Percentiles rank a stretch among this genome's conserved stretches.
Conservation (phyloP, 1,139 yeast species). For the Hemisphaericaspora xylanilytica region DNA sequence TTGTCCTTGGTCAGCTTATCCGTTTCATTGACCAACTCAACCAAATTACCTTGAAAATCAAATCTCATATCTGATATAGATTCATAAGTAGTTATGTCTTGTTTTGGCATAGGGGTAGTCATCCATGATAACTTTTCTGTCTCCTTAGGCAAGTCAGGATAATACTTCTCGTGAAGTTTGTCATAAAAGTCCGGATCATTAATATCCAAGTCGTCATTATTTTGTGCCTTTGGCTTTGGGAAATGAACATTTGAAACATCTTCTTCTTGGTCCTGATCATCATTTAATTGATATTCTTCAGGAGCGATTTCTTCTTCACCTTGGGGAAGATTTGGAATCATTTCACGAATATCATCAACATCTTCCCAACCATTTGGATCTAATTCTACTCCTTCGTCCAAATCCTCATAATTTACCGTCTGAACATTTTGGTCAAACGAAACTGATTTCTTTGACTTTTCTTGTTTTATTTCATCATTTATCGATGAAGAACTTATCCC, state of each 20-base stretch:
- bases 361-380: conserved; percentile 47
- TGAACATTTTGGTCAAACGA: conserved; percentile 27
- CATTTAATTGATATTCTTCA: conserved; percentile 19
- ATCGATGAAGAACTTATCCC: conserved; percentile 22
- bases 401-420: conserved; percentile 40
- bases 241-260: conserved; percentile 52
- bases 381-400: conserved; percentile 22
- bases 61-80: conserved; percentile 73
- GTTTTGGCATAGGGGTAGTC: conserved; percentile 58
- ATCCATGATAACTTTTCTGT: conserved; percentile 88
- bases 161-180: conserved; percentile 79
- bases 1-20: conserved; percentile 34
- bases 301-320: conserved; percentile 38
- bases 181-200: conserved; percentile 77
- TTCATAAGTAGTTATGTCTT: conserved; percentile 50
- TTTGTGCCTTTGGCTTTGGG: conserved; percentile 45
- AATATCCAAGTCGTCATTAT: conserved; percentile 49
- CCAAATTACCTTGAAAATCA: conserved; percentile 79
- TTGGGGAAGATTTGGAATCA: conserved; percentile 31
- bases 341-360: conserved; percentile 34
- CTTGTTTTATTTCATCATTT: conserved; percentile 3
- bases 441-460: conserved; percentile 18
- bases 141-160: conserved; percentile 85
- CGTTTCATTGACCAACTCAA: conserved; percentile 32
- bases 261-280: conserved; percentile 27